Percentiles rank a stretch among this genome's conserved stretches.
These are phyloP conservation scores for Termitomyces titanicus DNA, from an alignment of 768 basidiomycete species.

Conservation along the genomic window DNA sequence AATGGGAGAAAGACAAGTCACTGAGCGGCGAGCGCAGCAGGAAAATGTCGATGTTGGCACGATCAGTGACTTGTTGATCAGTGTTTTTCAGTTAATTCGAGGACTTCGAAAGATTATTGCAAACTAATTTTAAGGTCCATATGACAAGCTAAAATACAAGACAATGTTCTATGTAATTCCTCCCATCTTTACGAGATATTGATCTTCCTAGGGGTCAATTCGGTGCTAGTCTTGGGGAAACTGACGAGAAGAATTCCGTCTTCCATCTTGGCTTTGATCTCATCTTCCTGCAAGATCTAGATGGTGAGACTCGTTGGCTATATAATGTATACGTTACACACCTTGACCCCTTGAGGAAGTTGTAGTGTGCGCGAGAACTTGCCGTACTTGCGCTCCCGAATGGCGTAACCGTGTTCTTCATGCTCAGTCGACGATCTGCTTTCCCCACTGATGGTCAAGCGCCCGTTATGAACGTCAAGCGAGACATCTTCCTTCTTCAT, in stretches of 20 bases:
- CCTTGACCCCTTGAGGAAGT: slow-evolving; percentile 48
- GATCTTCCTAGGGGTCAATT: slow-evolving; percentile 42
- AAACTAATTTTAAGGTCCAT: no score
- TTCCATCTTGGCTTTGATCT: slow-evolving; percentile 45
- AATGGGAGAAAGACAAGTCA: background rate
- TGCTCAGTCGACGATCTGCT: slow-evolving; percentile 24
- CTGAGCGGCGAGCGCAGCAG: no score
- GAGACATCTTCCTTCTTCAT: slow-evolving; percentile 44
- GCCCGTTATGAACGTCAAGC: slow-evolving; percentile 44
- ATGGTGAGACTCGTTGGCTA: background rate
- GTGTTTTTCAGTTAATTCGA: background rate
- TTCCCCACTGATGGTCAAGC: slow-evolving; percentile 46
- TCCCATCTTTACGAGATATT: slow-evolving; percentile 19
- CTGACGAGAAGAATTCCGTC: slow-evolving; percentile 43
- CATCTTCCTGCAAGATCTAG: slow-evolving; percentile 27
- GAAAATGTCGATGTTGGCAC: background rate
- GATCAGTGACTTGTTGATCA: background rate
- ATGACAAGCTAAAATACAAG: background rate
- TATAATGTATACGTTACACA: slow-evolving; percentile 10
- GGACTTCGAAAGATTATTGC: no score
- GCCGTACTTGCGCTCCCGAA: slow-evolving; percentile 46
- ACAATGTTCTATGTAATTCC: background rate
- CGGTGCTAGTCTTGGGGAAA: slow-evolving; percentile 43
- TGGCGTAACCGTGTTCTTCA: slow-evolving; percentile 33
- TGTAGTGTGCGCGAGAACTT: slow-evolving; percentile 45